These are phyloP conservation scores for Wallemia mellicola DNA, from an alignment of 1,284 basidiomycete genomes.

Conservation along the genomic window DNA sequence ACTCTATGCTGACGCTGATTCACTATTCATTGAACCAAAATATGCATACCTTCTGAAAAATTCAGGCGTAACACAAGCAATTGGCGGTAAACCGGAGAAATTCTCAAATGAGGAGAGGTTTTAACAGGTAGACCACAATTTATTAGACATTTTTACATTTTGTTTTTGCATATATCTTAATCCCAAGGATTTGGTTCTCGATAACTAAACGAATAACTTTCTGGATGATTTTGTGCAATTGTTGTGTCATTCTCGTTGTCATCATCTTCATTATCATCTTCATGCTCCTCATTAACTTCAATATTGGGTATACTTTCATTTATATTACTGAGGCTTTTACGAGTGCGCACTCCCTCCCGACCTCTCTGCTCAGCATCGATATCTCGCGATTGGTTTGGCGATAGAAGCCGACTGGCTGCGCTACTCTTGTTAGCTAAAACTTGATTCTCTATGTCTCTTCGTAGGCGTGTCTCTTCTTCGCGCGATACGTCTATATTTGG, in stretches of 20 bases:
- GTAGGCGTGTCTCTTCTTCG: constrained; percentile 20
- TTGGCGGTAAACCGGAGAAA: too few species aligned
- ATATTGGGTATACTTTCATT: background rate
- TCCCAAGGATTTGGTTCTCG: background rate
- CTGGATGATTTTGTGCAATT: background rate
- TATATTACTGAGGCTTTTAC: background rate
- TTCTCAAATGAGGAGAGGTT: too few species aligned
- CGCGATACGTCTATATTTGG: constrained; percentile 61
- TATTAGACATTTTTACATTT: too few species aligned
- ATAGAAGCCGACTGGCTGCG: background rate
- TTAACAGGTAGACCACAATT: too few species aligned
- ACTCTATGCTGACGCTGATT: background rate
- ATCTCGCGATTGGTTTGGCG: background rate
- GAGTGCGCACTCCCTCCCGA: background rate
- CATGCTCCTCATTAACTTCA: background rate
- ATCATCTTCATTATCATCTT: background rate
- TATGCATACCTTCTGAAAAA: background rate
- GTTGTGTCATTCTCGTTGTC: background rate
- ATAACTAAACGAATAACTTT: background rate
- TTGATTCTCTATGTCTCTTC: background rate
- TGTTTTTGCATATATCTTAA: background rate
- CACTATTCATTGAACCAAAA: background rate
- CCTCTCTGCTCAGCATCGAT: too few species aligned
- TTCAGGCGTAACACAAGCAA: background rate
- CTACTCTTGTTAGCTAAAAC: background rate